Conservation (phyloP, 495 filamentous ascomycete species). For the Aspergillus egyptiacus region DNA sequence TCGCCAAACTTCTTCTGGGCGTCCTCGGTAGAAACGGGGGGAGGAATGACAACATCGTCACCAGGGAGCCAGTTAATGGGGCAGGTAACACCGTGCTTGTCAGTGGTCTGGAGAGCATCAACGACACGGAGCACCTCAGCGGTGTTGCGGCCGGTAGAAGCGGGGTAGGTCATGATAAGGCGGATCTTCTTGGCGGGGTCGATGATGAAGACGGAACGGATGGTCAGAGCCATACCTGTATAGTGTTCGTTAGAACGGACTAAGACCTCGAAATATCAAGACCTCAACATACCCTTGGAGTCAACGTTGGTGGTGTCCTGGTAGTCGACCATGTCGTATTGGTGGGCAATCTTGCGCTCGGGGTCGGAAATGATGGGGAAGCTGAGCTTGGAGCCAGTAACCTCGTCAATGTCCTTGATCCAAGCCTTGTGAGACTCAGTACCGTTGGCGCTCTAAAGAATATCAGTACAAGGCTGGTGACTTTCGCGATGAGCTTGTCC, state of each 20-base stretch:
- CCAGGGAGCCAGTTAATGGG: conserved; percentile 87
- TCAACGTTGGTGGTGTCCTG: conserved; percentile 84
- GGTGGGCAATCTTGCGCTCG: conserved; percentile 81
- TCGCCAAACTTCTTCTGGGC: conserved; percentile 89
- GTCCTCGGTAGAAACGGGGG: conserved; percentile 76
- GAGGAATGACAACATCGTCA: conserved; percentile 95
- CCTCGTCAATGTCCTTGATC: conserved; percentile 97
- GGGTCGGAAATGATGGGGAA: conserved; percentile 99
- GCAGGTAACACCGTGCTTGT: conserved; percentile 91
- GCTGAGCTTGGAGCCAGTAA: conserved; percentile 68
- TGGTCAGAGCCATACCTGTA: conserved; percentile 78
- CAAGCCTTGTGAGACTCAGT: conserved; percentile 58
- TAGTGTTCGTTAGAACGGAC: not conserved
- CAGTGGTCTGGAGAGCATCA: conserved; percentile 94
- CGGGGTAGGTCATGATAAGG: conserved; percentile 92
- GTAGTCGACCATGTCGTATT: conserved; percentile 95
- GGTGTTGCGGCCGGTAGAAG: conserved; percentile 93
- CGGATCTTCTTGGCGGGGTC: conserved; percentile 98
- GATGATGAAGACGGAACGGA: conserved; percentile 98
- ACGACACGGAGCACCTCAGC: conserved; percentile 93
- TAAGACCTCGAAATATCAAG: too few relatives aligned
- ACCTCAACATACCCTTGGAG: conserved; percentile 58
- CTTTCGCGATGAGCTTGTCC: conserved; percentile 41
- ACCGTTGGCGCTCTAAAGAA: conserved; percentile 42
- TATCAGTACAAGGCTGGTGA: not conserved